Evolutionary conservation across 192 early-diverging fungal genomes (phyloP), one percentile per base, ranked within the genome.

Genomic region (Pilaira anomala): DNA sequence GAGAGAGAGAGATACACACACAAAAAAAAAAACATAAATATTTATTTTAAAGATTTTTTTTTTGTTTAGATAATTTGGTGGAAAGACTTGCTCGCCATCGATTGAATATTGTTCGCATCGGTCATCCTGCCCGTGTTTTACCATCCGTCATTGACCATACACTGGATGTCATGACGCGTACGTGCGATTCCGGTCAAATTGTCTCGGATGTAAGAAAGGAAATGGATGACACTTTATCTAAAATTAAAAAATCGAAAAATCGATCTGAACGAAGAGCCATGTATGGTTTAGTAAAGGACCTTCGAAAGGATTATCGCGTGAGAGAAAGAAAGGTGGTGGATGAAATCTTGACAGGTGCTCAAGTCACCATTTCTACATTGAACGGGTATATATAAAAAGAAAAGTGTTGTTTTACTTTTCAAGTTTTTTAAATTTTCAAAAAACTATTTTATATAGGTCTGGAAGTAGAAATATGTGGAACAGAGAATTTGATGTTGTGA

Each of bases 91-190:
- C 82, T 1, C 63, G 65, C 19, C 77, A 80, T 63, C 70, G 78
- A 1, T 48, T 94, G 21, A 76, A 78, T 2, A 73, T 95, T 61
- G 86, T 93, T 7, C 84, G 95, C 0, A 62, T 94, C 14, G 95
- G 95, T 0, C 92, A 97, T 51, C 90, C 93, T 2, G 92, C 93
- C 0, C 83, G 95, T 14, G 70, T 97, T 11, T 73, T 92, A 1
- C 83, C 85, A 0, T 67, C 75, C 3, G 89, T 92, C 5, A 61
- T 89, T 4, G 78, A 82, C 0, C 83, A 87, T 54, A 79, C 88
- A 2, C 75, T 97, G 36, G 93, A 92, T 65, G 69, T 87, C 7
- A 79, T 82, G 39, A 78, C 90, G 0, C 73, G 78, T 18, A 77
- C 79, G 0, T 86, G 83, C 11, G 91, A 91, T 56, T 85, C 85